Evolutionary conservation across 108 stramenopile species (phyloP).

Genomic region (Craspedostauros australis): DNA sequence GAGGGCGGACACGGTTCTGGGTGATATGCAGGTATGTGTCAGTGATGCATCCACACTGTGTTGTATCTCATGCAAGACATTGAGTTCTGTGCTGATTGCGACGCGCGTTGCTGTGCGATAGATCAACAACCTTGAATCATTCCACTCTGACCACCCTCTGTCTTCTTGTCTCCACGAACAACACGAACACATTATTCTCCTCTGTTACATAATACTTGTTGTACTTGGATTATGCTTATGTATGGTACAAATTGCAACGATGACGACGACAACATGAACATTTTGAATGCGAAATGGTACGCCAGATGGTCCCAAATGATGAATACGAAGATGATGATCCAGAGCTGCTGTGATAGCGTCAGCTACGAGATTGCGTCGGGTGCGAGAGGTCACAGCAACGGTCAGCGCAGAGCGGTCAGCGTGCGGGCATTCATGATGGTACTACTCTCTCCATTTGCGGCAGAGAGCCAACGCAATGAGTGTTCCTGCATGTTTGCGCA

Average conservation of each 20-base stretch:
- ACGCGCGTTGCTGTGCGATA: not conserved
- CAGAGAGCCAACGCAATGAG: not conserved
- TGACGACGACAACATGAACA: no score
- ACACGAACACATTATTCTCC: no score
- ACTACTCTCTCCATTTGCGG: not conserved
- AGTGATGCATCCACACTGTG: no score
- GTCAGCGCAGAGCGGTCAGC: no score
- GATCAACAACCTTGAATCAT: not conserved
- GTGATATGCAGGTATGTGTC: constrained; percentile 31
- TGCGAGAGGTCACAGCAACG: no score
- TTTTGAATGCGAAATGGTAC: no score
- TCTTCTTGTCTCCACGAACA: no score
- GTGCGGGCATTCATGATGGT: not conserved
- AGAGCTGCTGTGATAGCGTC: constrained; percentile 20
- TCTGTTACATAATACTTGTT: not conserved
- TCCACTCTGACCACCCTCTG: not conserved
- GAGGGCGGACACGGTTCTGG: constrained; percentile 27
- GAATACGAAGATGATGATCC: constrained; percentile 35
- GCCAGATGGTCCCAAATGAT: constrained; percentile 23
- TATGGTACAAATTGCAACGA: not conserved
- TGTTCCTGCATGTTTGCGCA: no score
- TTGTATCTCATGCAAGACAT: no score
- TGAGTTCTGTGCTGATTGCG: no score
- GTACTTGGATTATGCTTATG: not conserved
- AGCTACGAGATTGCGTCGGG: no score